phyloP scores from a whole-genome alignment of 768 basidiomycete genomes.

The Xerocomus spinulosus region DNA sequence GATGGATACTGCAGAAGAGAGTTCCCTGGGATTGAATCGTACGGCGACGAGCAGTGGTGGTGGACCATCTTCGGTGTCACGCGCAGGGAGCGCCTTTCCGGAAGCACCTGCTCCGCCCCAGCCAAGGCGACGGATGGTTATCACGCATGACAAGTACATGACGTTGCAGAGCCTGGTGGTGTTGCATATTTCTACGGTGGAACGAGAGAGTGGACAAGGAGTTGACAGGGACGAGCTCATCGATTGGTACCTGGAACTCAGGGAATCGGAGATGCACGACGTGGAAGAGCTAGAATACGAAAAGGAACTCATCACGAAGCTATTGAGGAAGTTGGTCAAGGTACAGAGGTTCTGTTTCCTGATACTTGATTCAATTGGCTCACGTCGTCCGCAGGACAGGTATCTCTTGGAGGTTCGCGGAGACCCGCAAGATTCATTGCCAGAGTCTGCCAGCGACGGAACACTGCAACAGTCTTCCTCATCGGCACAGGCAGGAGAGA shows the following conservation, averaged over 20 bases:
- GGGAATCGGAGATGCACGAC: conserved; percentile 77
- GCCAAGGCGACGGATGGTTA: conserved; percentile 75
- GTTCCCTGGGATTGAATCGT: conserved; percentile 38
- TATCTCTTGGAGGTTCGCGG: conserved; percentile 81
- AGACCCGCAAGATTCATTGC: conserved; percentile 76
- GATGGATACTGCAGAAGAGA: conserved; percentile 46
- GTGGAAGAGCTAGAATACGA: conserved; percentile 89
- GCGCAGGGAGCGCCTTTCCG: conserved; percentile 24
- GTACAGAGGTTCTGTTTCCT: conserved; percentile 36
- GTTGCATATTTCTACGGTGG: conserved; percentile 71
- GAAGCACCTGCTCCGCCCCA: conserved; percentile 37
- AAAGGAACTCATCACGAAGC: conserved; percentile 84
- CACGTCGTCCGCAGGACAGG: conserved; percentile 52
- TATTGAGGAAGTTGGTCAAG: conserved; percentile 87
- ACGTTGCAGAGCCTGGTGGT: conserved; percentile 86
- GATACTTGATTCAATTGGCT: conserved; percentile 1
- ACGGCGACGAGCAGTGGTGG: conserved; percentile 34
- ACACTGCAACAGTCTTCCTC: conserved; percentile 45
- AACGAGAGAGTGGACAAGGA: conserved; percentile 70
- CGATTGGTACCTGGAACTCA: conserved; percentile 93
- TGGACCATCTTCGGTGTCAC: conserved; percentile 32
- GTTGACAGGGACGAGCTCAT: conserved; percentile 88
- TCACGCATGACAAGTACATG: conserved; percentile 95
- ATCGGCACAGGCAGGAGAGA: conserved; percentile 47
- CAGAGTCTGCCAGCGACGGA: conserved; percentile 56